Evolutionary conservation across 345 rosid genomes (phyloP).

Genomic region (Gossypium arboreum): DNA sequence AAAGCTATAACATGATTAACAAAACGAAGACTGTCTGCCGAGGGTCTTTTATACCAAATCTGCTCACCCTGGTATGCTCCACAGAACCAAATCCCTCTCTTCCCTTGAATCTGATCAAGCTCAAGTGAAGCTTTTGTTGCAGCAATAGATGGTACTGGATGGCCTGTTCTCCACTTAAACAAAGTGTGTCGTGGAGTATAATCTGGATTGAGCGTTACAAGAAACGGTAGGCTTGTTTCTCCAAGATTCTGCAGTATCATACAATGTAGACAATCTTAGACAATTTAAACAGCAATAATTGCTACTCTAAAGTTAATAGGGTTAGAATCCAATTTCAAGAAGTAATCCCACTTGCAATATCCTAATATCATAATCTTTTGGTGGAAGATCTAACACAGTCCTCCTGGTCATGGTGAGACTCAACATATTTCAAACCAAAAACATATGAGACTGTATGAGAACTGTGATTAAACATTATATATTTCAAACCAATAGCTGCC

Average conservation of each 20-base stretch:
- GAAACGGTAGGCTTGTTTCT: slow-evolving; percentile 53
- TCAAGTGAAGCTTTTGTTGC: slow-evolving; percentile 73
- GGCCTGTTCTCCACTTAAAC: slow-evolving; percentile 80
- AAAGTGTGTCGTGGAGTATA: slow-evolving; percentile 49
- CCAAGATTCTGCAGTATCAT: slow-evolving; percentile 65
- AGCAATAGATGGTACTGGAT: slow-evolving; percentile 83
- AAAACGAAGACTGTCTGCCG: slow-evolving; percentile 15
- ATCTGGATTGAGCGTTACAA: slow-evolving; percentile 77
- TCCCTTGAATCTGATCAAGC: not conserved
- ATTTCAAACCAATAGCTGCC: too few relatives aligned
- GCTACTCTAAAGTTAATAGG: not conserved
- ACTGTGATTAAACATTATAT: not conserved
- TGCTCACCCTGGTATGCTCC: not conserved
- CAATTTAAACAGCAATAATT: not conserved
- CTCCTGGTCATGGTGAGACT: not conserved
- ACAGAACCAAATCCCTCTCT: not conserved
- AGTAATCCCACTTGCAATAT: not conserved
- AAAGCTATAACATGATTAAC: slow-evolving; percentile 9
- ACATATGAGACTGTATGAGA: too few relatives aligned
- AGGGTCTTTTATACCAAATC: not conserved
- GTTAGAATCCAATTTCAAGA: not conserved
- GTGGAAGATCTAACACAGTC: too few relatives aligned
- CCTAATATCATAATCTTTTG: not conserved
- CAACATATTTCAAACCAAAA: not conserved
- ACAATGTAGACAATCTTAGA: not conserved